Base-by-base conservation (phyloP, 192 early-diverging fungal species). In the Spizellomyces sp. region DNA sequence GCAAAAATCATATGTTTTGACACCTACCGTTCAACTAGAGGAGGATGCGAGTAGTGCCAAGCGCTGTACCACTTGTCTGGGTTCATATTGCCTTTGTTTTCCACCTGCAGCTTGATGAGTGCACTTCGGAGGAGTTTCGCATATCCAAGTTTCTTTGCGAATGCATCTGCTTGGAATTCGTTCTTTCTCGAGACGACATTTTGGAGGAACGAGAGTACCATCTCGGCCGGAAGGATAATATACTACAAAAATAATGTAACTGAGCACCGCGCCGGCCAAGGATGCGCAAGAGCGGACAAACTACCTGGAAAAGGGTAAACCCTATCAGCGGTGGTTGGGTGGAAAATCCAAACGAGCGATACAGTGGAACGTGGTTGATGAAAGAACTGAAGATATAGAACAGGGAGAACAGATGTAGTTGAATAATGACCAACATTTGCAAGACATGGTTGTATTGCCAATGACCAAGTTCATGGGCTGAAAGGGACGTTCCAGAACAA, bases 391-490 rank as follows among this genome's bases (percentile, higher is more conserved):
- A 85, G 4, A 75, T 57, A 71, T 80, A 83, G 56, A 83, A 86
- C 8, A 93, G 70, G 5, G 79, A 50, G 65, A 99, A 91, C 5
- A 87, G 79, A 63, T 97, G 92, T 42, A 91, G 58, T 77, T 96
- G 94, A 22, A 80, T 78, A 27, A 91, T 82, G 4, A 81, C 64
- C 8, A 99, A 88, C 69, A 89, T 88, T 58, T 87, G 88, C 66
- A 94, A 62, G 4, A 93, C 87, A 69, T 99, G 96, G 79, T 86
- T 90, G 66, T 88, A 86, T 46, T 89, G 80, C 96, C 96, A 99
- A 76, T 99, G 96, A 0, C 96, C 96, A 17, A 99, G 84, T 82
- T 99, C 96, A 75, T 99, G 96, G 9, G 90, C 93, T 91, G 58
- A 3, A 56, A 2, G 5, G 21, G 59, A 10, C n/a, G 15, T 22